Conservation (phyloP, 2,329 filamentous ascomycete genomes). For the Aureobasidium musti region DNA sequence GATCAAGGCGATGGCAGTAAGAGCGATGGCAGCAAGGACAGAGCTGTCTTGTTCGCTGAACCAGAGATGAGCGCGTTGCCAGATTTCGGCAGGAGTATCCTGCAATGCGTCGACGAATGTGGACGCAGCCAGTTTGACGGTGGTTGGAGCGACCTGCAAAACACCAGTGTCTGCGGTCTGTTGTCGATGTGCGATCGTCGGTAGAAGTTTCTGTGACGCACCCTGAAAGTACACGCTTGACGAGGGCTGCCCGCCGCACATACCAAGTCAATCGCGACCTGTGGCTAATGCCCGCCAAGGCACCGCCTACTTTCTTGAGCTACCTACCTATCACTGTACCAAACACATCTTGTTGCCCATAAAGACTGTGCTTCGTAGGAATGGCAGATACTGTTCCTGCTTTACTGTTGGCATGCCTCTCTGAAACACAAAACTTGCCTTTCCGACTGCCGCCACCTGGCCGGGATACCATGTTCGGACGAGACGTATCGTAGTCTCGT, state of each 20-base stretch:
- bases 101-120: conserved; percentile 11
- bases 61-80: conserved; percentile 34
- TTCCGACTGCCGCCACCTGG: not conserved
- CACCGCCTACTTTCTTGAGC: not conserved
- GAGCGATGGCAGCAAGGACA: conserved; percentile 33
- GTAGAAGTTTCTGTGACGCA: conserved; percentile 22
- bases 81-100: conserved; percentile 2
- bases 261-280: conserved; percentile 2
- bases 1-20: conserved; percentile 46
- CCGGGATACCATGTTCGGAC: not conserved
- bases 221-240: not conserved
- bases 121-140: conserved; percentile 27
- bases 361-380: not conserved
- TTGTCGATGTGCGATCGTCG: conserved; percentile 8
- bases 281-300: conserved; percentile 16
- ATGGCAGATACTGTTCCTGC: not conserved
- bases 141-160: conserved; percentile 12
- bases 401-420: not conserved
- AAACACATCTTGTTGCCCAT: not conserved
- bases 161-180: not conserved
- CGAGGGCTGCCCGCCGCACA: conserved; percentile 19
- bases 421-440: not conserved
- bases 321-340: not conserved
- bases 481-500: not conserved
- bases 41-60: conserved; percentile 38